phyloP scores from a whole-genome alignment of 192 early-diverging fungal species.

The Backusella tuberculispora region DNA sequence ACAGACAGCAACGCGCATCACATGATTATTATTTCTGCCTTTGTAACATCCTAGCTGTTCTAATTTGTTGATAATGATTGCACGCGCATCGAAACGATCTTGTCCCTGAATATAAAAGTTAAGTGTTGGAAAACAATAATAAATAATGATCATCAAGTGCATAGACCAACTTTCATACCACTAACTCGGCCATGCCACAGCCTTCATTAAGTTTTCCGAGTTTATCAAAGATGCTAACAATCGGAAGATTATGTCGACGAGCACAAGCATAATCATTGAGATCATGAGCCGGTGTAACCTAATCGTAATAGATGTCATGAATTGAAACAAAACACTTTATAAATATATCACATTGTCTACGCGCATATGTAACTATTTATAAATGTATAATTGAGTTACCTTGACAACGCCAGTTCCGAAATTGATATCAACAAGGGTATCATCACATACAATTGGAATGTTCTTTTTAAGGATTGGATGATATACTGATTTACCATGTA shows the following conservation, averaged over 20 bases:
- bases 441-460: constrained; percentile 87
- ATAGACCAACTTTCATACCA: constrained; percentile 38
- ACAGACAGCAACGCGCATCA: constrained; percentile 72
- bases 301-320: constrained; percentile 22
- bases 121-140: not conserved
- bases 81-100: constrained; percentile 84
- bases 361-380: not conserved
- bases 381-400: constrained; percentile 44
- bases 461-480: constrained; percentile 81
- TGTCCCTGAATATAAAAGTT: constrained; percentile 54
- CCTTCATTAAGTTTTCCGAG: constrained; percentile 81
- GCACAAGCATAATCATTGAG: constrained; percentile 89
- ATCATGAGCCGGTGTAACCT: constrained; percentile 96
- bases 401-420: constrained; percentile 98
- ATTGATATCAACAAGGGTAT: constrained; percentile 81
- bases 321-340: not conserved
- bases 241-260: constrained; percentile 77
- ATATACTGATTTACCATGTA: constrained; percentile 68
- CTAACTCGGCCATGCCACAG: constrained; percentile 60
- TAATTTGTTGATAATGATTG: constrained; percentile 67
- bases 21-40: constrained; percentile 78
- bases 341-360: not conserved
- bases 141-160: not conserved
- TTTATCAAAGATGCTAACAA: constrained; percentile 85
- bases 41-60: constrained; percentile 68